phyloP scores from a whole-genome alignment of 78 protist genomes.

The Emiliania huxleyi region DNA sequence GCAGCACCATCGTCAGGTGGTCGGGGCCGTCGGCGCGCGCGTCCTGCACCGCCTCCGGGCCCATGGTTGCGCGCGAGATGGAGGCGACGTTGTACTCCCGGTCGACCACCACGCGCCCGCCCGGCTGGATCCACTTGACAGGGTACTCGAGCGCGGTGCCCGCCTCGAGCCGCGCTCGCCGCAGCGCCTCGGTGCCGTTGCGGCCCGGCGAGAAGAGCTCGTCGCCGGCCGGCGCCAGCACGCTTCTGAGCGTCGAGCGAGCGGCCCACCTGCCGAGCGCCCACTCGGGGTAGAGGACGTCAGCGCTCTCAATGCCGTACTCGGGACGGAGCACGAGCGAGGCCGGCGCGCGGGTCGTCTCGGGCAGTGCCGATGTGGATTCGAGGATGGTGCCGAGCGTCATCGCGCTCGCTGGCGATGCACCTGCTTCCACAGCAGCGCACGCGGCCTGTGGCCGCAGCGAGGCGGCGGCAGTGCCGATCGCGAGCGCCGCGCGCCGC shows the following conservation, averaged over 20 bases:
- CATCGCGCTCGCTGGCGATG: too few relatives aligned
- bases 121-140: background rate
- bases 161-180: background rate
- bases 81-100: background rate
- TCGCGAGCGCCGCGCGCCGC: too few relatives aligned
- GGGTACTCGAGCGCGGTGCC: background rate
- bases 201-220: background rate
- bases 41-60: background rate
- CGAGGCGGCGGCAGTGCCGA: too few relatives aligned
- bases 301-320: background rate
- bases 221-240: background rate
- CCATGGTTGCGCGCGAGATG: background rate
- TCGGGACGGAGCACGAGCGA: too few relatives aligned
- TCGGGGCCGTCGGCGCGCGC: background rate
- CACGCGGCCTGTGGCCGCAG: too few relatives aligned
- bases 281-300: background rate
- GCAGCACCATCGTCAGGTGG: background rate
- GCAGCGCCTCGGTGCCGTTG: background rate
- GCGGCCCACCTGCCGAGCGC: background rate
- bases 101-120: background rate
- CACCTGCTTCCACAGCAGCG: too few relatives aligned
- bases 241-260: background rate
- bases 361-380: too few relatives aligned
- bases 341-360: too few relatives aligned
- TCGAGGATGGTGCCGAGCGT: too few relatives aligned